phyloP scores from a whole-genome alignment of 495 filamentous ascomycete genomes.

The Penicillium soppii region DNA sequence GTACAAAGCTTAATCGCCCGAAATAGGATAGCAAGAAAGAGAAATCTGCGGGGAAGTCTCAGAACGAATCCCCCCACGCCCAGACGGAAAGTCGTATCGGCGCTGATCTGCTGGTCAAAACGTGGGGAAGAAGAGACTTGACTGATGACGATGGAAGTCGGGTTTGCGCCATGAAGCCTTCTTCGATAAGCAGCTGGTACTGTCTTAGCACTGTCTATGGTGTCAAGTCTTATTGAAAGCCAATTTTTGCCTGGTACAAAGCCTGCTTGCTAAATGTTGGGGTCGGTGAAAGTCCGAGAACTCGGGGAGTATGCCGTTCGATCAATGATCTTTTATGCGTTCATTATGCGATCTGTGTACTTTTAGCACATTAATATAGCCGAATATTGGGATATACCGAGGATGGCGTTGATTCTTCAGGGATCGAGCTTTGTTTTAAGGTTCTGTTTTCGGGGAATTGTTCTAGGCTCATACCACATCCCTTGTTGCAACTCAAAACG shows the following conservation, averaged over 20 bases:
- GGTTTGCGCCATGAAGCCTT: not conserved
- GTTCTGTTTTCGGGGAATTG: too few species aligned
- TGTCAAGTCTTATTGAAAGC: not conserved
- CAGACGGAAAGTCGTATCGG: not conserved
- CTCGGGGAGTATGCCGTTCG: constrained; percentile 8
- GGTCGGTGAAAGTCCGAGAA: constrained; percentile 22
- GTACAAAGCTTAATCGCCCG: constrained; percentile 3
- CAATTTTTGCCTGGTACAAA: not conserved
- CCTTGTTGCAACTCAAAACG: too few species aligned
- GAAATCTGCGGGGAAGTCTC: constrained; percentile 21
- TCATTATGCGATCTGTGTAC: too few species aligned
- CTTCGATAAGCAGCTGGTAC: too few species aligned
- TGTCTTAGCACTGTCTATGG: too few species aligned
- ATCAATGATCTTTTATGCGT: too few species aligned
- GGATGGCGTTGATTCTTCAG: too few species aligned
- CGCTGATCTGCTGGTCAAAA: not conserved
- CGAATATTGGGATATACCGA: too few species aligned
- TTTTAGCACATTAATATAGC: too few species aligned
- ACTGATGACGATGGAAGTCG: constrained; percentile 11
- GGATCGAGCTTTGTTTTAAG: too few species aligned
- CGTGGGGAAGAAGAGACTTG: constrained; percentile 12
- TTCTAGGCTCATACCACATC: too few species aligned
- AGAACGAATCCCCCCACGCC: constrained; percentile 4
- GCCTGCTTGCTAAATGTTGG: not conserved
- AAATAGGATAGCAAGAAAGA: not conserved